A percentile compares a stretch with the other conserved stretches of the same genome.
Evolutionary conservation across 1,139 yeast genomes (phyloP).

Genomic region (Kurtzmaniella quercitrusa): DNA sequence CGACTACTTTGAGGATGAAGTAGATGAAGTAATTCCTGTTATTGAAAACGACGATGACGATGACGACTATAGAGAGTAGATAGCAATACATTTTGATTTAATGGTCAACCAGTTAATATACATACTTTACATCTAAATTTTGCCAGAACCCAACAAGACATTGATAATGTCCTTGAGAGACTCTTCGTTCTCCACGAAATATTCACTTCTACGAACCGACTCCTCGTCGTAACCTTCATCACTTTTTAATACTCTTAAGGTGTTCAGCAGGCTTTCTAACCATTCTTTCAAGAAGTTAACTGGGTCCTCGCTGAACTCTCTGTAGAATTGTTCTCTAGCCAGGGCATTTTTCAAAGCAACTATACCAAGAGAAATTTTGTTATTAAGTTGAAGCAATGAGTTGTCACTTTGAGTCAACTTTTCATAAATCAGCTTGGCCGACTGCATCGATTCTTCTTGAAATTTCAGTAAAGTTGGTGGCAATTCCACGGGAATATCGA

Average conservation of each 20-base stretch:
- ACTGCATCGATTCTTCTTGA: conserved; percentile 37
- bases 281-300: conserved; percentile 69
- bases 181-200: conserved; percentile 66
- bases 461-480: conserved; percentile 40
- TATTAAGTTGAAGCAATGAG: conserved; percentile 53
- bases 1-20: conserved; percentile 7
- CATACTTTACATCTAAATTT: conserved; percentile 8
- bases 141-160: conserved; percentile 48
- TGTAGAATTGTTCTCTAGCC: conserved; percentile 55
- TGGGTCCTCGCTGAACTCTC: conserved; percentile 72
- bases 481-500: conserved; percentile 69
- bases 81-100: conserved; percentile 12
- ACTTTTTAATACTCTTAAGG: conserved; percentile 71
- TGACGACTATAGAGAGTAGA: conserved; percentile 11
- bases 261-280: conserved; percentile 70
- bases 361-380: conserved; percentile 56
- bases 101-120: conserved; percentile 9
- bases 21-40: conserved; percentile 10
- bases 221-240: conserved; percentile 93
- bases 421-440: conserved; percentile 37
- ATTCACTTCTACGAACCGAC: conserved; percentile 75
- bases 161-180: conserved; percentile 74
- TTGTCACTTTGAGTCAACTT: conserved; percentile 42
- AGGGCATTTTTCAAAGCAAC: conserved; percentile 62
- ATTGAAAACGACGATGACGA: conserved; percentile 11